Evolutionary conservation across 2,329 filamentous ascomycete genomes (phyloP).

Genomic region (Fusarium sp.): DNA sequence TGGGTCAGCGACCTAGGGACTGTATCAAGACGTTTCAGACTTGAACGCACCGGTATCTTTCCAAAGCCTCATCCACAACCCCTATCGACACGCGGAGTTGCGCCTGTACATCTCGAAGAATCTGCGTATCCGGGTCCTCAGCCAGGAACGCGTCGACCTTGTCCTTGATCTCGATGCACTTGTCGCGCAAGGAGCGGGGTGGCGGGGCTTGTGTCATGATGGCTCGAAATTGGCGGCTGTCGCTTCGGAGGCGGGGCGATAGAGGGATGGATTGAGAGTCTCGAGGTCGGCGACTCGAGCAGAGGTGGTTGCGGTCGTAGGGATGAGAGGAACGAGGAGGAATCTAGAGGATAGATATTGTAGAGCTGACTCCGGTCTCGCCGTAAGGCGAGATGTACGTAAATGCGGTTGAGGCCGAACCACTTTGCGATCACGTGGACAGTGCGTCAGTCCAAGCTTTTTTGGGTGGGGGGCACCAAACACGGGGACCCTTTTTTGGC

Average conservation of each 20-base stretch:
- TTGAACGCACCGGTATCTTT: constrained; percentile 73
- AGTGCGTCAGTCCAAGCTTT: background rate
- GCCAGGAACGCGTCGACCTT: constrained; percentile 76
- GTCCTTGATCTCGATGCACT: constrained; percentile 66
- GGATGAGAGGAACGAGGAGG: background rate
- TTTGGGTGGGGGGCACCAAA: background rate
- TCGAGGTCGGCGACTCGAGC: background rate
- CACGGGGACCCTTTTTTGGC: background rate
- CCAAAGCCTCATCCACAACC: constrained; percentile 81
- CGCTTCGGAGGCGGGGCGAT: background rate
- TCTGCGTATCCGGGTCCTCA: constrained; percentile 65
- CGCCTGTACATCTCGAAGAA: constrained; percentile 74
- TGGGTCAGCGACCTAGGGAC: constrained; percentile 16
- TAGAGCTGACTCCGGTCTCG: constrained; percentile 35
- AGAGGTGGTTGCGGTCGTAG: background rate
- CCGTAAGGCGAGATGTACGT: constrained; percentile 23
- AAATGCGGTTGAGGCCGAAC: constrained; percentile 23
- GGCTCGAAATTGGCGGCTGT: background rate
- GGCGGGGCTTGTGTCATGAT: constrained; percentile 39
- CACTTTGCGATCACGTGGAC: constrained; percentile 25
- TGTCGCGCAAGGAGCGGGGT: constrained; percentile 49
- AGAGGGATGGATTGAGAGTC: background rate
- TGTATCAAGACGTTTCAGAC: background rate
- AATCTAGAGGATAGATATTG: constrained; percentile 6
- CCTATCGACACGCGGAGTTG: constrained; percentile 79